Base-by-base conservation (phyloP, 768 basidiomycete genomes). In the Boletus reticuloceps region DNA sequence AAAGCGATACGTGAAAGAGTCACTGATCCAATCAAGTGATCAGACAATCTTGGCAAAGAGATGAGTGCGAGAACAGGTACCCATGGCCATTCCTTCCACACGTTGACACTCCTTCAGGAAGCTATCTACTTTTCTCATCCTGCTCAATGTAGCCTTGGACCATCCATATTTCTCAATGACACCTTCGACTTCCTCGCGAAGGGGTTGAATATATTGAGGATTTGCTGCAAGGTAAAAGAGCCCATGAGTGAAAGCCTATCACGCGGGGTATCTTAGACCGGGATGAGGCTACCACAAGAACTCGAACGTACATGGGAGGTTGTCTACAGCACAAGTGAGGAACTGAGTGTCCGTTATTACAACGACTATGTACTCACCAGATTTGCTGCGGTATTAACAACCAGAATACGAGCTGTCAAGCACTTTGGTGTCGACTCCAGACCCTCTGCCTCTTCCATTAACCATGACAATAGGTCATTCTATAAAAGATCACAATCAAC, bases 381-480 rank as follows among this genome's bases (percentile, higher is more conserved):
- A 22, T 67, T 50, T 1, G 64, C 63, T 5, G 64, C 65, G 34
- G 61, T 51, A 16, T 63, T 63, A 43, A 60, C 34, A 10, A 16
- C 5, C 32, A 66, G 34, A 2, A 66, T 19, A 3, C 51, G 53
- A 12, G 11, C 11, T 5, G 34, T 41, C 43, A 58, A 47, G 9
- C 9, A 11, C 14, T 31, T 9, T n/a, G 34, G 2, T 0, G 39
- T 50, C 36, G 37, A 29, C 27, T 55, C 39, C 3, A 48, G 39
- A 5, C 44, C 53, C 7, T 55, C 16, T 19, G 49, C 44, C 13
- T 31, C 44, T 11, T 70, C 66, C 16, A 74, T 60, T 19, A 72
- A 25, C 72, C 74, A 74, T 11, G 64, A 56, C 6, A 76, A 31
- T 40, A 74, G 49, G 51, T 76, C 75, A 13, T 68, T 65, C 74